Evolutionary conservation across 345 rosid species (phyloP).

Genomic region (Lumnitzera racemosa): DNA sequence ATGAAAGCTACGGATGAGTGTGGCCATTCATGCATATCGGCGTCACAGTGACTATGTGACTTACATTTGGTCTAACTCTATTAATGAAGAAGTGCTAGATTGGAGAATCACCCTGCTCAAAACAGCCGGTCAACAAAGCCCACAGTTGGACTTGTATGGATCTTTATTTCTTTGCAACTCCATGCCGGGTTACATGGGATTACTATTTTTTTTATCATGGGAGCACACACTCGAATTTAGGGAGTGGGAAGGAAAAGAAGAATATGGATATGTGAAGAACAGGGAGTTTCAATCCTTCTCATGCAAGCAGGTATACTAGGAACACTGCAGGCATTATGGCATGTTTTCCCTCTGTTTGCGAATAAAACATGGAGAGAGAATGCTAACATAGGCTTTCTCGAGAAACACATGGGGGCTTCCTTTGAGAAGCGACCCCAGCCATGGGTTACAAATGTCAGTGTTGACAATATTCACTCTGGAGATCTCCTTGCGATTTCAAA

Average conservation of each 20-base stretch:
- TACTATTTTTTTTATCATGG: constrained; percentile 76
- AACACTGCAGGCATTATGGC: constrained; percentile 88
- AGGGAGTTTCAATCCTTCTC: constrained; percentile 84
- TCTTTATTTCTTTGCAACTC: constrained; percentile 89
- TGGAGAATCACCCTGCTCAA: too few relatives aligned
- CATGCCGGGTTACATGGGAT: constrained; percentile 94
- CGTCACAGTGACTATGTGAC: too few relatives aligned
- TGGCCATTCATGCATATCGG: too few relatives aligned
- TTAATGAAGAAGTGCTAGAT: too few relatives aligned
- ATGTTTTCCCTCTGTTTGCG: constrained; percentile 88
- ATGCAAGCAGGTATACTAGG: constrained; percentile 98
- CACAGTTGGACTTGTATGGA: constrained; percentile 99
- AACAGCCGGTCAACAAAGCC: constrained; percentile 41
- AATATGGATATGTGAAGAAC: constrained; percentile 77
- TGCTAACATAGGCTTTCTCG: constrained; percentile 66
- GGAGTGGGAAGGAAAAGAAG: constrained; percentile 84
- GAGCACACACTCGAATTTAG: constrained; percentile 76
- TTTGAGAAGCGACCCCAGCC: constrained; percentile 58
- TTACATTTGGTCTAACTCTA: too few relatives aligned
- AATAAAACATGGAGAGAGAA: constrained; percentile 98
- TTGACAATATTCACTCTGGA: constrained; percentile 76
- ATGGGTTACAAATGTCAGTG: constrained; percentile 30
- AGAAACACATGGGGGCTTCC: constrained; percentile 84
- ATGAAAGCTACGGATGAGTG: too few relatives aligned
- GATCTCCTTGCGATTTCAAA: constrained; percentile 89